Base-by-base conservation (phyloP, 495 filamentous ascomycete species). In the Podospora anserina region DNA sequence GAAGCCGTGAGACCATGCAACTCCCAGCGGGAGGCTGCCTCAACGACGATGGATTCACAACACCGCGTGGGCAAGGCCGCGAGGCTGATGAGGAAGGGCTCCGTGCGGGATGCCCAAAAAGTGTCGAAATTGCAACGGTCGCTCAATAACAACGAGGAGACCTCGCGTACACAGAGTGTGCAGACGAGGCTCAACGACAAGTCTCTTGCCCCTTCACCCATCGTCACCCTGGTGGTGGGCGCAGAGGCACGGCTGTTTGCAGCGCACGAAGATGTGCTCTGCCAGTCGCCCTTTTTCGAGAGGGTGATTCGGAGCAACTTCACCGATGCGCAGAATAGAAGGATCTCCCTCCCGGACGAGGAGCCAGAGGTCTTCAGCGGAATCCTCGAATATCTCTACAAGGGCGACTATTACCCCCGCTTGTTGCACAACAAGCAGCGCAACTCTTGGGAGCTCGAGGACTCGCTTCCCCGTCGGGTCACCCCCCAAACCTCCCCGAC, bases 311-410 rank as follows among this genome's bases (percentile, higher is more conserved):
- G 84, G 60, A 83, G 86, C 66, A 85, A 88, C 67, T 89, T 88
- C 80, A 82, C 87, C 77, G 84, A 87, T 74, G 76, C 87, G 61
- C 76, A 82, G 72, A 82, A 83, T 75, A 91, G 89, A 78, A 86
- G 86, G 69, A 89, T 97, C 80, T 82, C 88, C 62, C 88, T 97
- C 59, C 90, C 92, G 11, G 87, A 93, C 73, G 93, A 97, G 80
- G 87, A 93, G 74, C 90, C 94, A 26, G 92, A 96, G 78, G 86
- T 95, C 78, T 91, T 97, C 82, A 94, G 92, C 71, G 92, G 89
- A 30, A 84, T 97, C 44, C 90, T 97, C 72, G 93, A 97, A 77
- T 97, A 92, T 77, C 89, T 97, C 68, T 96, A 97, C 87, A 93
- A 94, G 81, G 85, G 93, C 82, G 93, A 97, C 80, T 97, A 97